Evolutionary conservation across 139 green algal genomes (phyloP).

Genomic region (Microglena sp.): DNA sequence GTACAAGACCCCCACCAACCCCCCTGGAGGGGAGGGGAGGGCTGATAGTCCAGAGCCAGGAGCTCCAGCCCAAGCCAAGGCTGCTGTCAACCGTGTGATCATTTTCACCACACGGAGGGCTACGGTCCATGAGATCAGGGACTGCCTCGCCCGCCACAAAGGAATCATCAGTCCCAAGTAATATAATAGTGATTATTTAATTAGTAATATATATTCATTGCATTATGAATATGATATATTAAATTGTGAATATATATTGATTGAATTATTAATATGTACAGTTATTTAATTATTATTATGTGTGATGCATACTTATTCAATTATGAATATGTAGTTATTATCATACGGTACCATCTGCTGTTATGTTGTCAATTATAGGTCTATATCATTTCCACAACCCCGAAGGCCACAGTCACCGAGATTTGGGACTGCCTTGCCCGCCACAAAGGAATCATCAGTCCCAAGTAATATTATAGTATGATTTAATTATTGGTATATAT

Average conservation of each 20-base stretch:
- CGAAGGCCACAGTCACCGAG: constrained; percentile 58
- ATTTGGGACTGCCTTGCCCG: constrained; percentile 54
- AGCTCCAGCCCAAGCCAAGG: too few species aligned
- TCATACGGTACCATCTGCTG: too few species aligned
- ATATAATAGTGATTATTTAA: background rate
- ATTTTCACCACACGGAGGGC: constrained; percentile 73
- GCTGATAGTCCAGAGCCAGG: too few species aligned
- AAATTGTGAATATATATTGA: too few species aligned
- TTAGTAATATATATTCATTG: background rate
- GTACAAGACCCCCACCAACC: too few species aligned
- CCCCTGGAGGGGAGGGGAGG: too few species aligned
- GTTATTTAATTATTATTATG: too few species aligned
- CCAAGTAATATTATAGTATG: constrained; percentile 25
- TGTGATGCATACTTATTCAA: too few species aligned
- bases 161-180: constrained; percentile 44
- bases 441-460: constrained; percentile 39
- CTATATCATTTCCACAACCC: constrained; percentile 78
- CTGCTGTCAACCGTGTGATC: constrained; percentile 51
- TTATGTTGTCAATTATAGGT: too few species aligned
- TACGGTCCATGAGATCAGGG: constrained; percentile 61
- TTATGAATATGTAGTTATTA: too few species aligned
- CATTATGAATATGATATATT: too few species aligned
- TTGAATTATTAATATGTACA: too few species aligned
- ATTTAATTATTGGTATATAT: background rate
- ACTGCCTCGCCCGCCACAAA: constrained; percentile 40